Conservation (phyloP, 306 rosid species). For the Alnus rubra region DNA sequence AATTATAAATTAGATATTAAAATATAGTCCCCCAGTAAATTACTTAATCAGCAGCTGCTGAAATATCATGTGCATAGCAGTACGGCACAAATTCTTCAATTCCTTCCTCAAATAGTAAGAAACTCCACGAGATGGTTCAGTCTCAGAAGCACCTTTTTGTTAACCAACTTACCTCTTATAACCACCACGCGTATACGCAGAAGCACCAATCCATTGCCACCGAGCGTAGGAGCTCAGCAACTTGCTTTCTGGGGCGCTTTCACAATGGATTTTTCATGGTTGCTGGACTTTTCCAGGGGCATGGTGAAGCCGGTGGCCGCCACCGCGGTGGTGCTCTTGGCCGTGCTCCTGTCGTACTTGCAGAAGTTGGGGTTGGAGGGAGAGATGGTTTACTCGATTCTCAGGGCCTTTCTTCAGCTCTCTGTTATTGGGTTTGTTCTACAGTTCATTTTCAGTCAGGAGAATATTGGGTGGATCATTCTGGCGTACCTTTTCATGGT, state of each 20-base stretch:
- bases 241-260: neutral
- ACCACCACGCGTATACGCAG: neutral
- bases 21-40: too few species aligned
- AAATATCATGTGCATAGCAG: neutral
- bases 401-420: conserved; percentile 82
- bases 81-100: neutral
- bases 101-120: neutral
- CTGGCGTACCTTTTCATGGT: conserved; percentile 96
- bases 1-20: too few species aligned
- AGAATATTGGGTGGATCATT: conserved; percentile 69
- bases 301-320: conserved; percentile 81
- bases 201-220: conserved; percentile 27
- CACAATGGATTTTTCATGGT: conserved; percentile 51
- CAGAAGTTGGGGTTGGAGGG: conserved; percentile 73
- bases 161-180: neutral
- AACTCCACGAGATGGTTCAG: conserved; percentile 29
- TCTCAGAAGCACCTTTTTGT: conserved; percentile 21
- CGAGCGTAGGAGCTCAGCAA: neutral
- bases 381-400: conserved; percentile 70
- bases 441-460: conserved; percentile 76
- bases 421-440: conserved; percentile 87
- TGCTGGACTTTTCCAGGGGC: conserved; percentile 59
- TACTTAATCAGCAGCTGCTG: too few species aligned
- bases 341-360: conserved; percentile 54
- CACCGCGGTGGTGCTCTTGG: conserved; percentile 63